A percentile compares a stretch with the other conserved stretches of the same genome.
Conservation (phyloP, 108 stramenopile genomes). For the Pseudonitzschia pungens region DNA sequence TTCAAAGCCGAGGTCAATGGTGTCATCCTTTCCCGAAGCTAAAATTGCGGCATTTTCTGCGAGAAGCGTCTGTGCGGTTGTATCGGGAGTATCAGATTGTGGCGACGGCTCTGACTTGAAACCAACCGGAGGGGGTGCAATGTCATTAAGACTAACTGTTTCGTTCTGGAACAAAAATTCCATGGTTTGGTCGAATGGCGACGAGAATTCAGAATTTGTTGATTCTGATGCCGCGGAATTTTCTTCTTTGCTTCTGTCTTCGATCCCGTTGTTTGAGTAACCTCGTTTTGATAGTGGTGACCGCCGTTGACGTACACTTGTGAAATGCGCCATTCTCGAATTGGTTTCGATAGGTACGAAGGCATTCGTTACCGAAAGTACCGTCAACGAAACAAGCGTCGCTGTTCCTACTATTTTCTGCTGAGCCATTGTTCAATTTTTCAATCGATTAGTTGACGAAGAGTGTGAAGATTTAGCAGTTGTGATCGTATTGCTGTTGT, state of each 20-base stretch:
- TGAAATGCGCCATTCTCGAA: background rate
- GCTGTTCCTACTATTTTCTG: background rate
- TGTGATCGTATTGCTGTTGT: too few relatives aligned
- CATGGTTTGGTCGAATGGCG: background rate
- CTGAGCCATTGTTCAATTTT: too few relatives aligned
- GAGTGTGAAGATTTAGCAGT: too few relatives aligned
- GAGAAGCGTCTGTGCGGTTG: background rate
- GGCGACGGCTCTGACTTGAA: background rate
- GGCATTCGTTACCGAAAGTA: slow-evolving; percentile 8
- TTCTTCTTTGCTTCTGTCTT: slow-evolving; percentile 2
- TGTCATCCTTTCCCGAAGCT: background rate
- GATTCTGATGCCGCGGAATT: background rate
- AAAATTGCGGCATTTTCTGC: slow-evolving; percentile 4
- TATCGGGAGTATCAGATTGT: background rate
- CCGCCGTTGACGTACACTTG: background rate
- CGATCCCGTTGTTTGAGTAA: background rate
- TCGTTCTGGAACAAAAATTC: background rate
- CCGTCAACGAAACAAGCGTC: background rate
- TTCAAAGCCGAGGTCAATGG: background rate
- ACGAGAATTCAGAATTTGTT: background rate
- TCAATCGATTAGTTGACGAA: too few relatives aligned
- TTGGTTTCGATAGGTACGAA: background rate
- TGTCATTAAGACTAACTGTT: background rate
- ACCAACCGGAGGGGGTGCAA: background rate
- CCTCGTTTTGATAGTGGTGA: background rate